These are phyloP conservation scores for Daldinia grandis DNA, from an alignment of 495 filamentous ascomycete species.

Conservation along the genomic window DNA sequence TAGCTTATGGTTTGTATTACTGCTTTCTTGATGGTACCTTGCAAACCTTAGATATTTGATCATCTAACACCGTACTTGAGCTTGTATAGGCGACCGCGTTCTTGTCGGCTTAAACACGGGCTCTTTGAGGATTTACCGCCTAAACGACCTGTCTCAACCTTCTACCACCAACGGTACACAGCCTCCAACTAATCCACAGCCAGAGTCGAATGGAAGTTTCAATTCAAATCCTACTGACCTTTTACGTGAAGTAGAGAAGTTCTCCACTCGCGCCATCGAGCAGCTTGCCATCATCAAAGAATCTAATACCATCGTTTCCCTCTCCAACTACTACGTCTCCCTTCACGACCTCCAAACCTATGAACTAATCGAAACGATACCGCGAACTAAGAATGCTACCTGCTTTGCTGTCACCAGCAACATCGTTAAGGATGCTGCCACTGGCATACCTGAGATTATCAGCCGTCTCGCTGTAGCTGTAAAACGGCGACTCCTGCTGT, in stretches of 20 bases:
- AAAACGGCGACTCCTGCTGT: slow-evolving; percentile 87
- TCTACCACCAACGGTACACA: slow-evolving; percentile 24
- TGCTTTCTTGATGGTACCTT: background rate
- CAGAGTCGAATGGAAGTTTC: slow-evolving; percentile 13
- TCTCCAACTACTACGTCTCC: slow-evolving; percentile 86
- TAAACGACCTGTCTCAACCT: slow-evolving; percentile 66
- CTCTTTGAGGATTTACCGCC: slow-evolving; percentile 86
- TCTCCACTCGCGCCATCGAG: slow-evolving; percentile 86
- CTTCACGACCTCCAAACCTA: slow-evolving; percentile 90
- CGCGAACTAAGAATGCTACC: slow-evolving; percentile 83
- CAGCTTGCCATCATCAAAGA: slow-evolving; percentile 96
- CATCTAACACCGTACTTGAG: slow-evolving; percentile 18
- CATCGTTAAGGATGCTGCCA: slow-evolving; percentile 86
- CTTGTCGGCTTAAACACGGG: slow-evolving; percentile 92
- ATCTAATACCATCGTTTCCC: slow-evolving; percentile 85
- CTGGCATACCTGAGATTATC: slow-evolving; percentile 88
- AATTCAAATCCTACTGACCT: slow-evolving; percentile 76
- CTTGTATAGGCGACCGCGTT: slow-evolving; percentile 76
- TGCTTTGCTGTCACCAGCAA: slow-evolving; percentile 94
- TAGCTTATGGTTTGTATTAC: slow-evolving; percentile 75
- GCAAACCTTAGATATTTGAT: background rate
- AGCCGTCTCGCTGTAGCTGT: slow-evolving; percentile 89
- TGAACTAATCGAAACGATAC: slow-evolving; percentile 73
- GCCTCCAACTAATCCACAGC: slow-evolving; percentile 20
- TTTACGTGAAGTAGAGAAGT: slow-evolving; percentile 90